These are phyloP conservation scores for Paraurostyla sp. DNA, from an alignment of 73 alveolate genomes.

Conservation along the genomic window DNA sequence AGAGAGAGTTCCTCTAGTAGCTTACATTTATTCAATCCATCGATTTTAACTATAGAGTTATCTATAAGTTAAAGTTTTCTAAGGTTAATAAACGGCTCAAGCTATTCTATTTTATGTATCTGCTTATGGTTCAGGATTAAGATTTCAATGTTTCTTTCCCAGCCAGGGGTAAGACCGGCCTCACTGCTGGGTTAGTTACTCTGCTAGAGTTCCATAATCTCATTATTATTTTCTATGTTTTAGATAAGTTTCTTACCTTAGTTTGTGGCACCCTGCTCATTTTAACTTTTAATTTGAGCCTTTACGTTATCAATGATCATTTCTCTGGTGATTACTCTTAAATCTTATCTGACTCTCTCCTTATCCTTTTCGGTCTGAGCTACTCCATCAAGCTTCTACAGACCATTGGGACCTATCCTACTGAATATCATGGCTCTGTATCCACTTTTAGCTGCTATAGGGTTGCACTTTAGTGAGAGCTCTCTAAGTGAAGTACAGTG, in stretches of 20 bases:
- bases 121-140: constrained; percentile 75
- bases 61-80: constrained; percentile 87
- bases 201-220: not conserved
- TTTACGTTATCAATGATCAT: constrained; percentile 52
- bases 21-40: constrained; percentile 85
- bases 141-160: constrained; percentile 79
- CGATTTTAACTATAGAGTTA: constrained; percentile 87
- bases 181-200: not conserved
- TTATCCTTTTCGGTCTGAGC: constrained; percentile 74
- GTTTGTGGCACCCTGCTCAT: not conserved
- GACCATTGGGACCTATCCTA: constrained; percentile 29
- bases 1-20: constrained; percentile 93
- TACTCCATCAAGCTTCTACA: constrained; percentile 71
- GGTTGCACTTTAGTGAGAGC: constrained; percentile 80
- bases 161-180: no score
- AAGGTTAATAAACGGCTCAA: constrained; percentile 73
- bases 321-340: not conserved
- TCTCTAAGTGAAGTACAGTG: constrained; percentile 23
- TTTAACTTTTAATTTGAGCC: constrained; percentile 16
- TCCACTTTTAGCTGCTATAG: constrained; percentile 75
- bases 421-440: constrained; percentile 72
- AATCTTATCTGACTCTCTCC: constrained; percentile 49
- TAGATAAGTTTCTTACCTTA: not conserved
- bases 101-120: constrained; percentile 68
- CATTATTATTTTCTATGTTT: constrained; percentile 12